Percentiles rank a stretch among this genome's conserved stretches.
Evolutionary conservation across 1,284 basidiomycete species (phyloP).

Genomic region (Gomphus bonarii): DNA sequence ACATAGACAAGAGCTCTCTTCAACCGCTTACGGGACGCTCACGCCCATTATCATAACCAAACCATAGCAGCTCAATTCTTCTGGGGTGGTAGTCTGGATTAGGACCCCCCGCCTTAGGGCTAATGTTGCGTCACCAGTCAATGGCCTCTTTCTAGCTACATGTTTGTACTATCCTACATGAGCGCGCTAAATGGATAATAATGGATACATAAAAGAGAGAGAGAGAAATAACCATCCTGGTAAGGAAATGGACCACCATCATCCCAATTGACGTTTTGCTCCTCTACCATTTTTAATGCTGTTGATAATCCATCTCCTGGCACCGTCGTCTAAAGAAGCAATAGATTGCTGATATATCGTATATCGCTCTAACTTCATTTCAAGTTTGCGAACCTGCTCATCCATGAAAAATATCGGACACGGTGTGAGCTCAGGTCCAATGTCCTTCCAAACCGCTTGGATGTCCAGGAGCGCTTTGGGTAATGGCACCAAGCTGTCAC

Average conservation of each 20-base stretch:
- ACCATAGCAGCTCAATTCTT: too few species aligned
- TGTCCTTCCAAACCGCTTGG: background rate
- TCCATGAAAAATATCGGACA: background rate
- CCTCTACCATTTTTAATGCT: background rate
- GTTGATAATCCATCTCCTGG: background rate
- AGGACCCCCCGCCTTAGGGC: too few species aligned
- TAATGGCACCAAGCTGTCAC: background rate
- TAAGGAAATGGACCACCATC: conserved; percentile 7
- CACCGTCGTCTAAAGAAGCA: background rate
- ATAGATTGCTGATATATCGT: background rate
- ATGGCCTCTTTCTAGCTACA: too few species aligned
- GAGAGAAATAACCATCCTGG: conserved; percentile 3
- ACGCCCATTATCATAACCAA: too few species aligned
- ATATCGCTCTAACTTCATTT: background rate
- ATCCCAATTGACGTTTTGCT: background rate
- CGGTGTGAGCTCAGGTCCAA: background rate
- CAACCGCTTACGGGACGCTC: too few species aligned
- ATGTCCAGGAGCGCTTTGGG: background rate
- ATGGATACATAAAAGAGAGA: too few species aligned
- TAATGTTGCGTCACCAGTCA: too few species aligned
- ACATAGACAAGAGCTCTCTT: too few species aligned
- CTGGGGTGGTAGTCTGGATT: too few species aligned
- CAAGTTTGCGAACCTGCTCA: background rate
- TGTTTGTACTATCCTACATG: too few species aligned
- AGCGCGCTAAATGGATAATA: too few species aligned